Conservation (phyloP, 257 asterid genomes). For the Ajuga chamaepitys region DNA sequence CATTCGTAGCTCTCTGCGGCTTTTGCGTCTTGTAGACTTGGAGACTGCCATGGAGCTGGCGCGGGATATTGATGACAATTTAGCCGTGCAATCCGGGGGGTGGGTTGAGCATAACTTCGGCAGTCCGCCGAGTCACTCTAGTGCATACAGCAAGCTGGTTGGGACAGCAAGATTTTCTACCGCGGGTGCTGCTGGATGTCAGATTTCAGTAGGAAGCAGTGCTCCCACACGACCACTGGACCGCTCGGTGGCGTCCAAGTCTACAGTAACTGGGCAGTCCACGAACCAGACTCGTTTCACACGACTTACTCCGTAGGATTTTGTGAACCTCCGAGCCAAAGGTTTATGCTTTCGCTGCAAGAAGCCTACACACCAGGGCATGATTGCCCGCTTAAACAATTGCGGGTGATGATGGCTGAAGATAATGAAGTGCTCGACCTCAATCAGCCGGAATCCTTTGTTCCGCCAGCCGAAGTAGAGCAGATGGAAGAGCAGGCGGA, state of each 20-base stretch:
- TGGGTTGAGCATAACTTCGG: not conserved
- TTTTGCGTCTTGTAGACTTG: not conserved
- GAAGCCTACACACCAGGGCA: not conserved
- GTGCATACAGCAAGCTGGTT: no score
- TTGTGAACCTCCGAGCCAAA: not conserved
- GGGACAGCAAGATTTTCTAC: not conserved
- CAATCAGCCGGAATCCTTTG: not conserved
- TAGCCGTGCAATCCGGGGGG: not conserved
- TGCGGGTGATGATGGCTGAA: not conserved
- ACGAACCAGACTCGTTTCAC: not conserved
- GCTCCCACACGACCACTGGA: not conserved
- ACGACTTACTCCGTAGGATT: not conserved
- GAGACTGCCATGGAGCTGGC: not conserved
- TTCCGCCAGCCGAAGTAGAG: no score
- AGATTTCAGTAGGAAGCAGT: not conserved
- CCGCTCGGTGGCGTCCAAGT: not conserved
- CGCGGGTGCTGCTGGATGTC: not conserved
- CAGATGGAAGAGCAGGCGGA: not conserved
- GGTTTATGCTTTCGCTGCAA: not conserved
- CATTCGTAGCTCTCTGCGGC: not conserved
- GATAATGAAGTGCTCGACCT: not conserved
- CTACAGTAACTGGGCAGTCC: no score
- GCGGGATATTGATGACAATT: not conserved
- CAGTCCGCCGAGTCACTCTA: no score
- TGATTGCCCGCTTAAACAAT: not conserved